phyloP scores from a whole-genome alignment of 352 stramenopile genomes.

The Phytopythium mirpurense region DNA sequence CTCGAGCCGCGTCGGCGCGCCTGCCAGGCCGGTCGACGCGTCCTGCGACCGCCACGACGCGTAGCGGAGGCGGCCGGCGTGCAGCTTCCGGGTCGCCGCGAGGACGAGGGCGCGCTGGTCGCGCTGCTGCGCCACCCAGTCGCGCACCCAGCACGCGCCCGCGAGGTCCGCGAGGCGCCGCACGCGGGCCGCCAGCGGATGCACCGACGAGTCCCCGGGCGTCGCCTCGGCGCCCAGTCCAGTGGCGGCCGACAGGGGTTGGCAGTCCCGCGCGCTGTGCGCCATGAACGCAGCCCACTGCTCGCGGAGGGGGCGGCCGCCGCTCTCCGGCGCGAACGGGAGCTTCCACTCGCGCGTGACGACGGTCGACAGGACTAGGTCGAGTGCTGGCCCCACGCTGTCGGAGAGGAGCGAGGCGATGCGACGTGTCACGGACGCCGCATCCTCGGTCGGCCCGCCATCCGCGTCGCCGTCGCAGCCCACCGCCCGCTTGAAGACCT shows the following conservation, averaged over 20 bases:
- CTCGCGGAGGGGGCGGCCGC: not conserved
- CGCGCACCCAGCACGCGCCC: not conserved
- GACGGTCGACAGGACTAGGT: not conserved
- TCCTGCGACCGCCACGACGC: conserved; percentile 24
- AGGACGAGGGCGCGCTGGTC: conserved; percentile 7
- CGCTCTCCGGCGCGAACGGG: not conserved
- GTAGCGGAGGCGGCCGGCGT: conserved; percentile 35
- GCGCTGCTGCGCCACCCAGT: conserved; percentile 4
- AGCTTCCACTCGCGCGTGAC: conserved; percentile 7
- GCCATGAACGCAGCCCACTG: conserved; percentile 2
- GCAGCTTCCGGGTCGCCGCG: conserved; percentile 11
- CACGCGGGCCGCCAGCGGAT: conserved; percentile 1
- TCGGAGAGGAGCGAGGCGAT: not conserved
- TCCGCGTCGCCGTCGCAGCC: not conserved
- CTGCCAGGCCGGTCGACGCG: not conserved
- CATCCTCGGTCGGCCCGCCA: not conserved
- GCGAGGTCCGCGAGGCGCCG: not conserved
- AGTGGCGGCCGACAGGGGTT: not conserved
- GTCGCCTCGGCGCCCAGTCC: not conserved
- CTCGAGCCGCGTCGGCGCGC: conserved; percentile 22
- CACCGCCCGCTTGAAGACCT: not conserved
- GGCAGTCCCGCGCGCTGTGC: not conserved
- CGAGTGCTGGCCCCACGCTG: not conserved
- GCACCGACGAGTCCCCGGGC: not conserved
- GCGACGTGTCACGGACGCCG: not conserved